A percentile compares a stretch with the other conserved stretches of the same genome.
Evolutionary conservation across 306 rosid genomes (phyloP).

Genomic region (Sphenostylis stenocarpa): DNA sequence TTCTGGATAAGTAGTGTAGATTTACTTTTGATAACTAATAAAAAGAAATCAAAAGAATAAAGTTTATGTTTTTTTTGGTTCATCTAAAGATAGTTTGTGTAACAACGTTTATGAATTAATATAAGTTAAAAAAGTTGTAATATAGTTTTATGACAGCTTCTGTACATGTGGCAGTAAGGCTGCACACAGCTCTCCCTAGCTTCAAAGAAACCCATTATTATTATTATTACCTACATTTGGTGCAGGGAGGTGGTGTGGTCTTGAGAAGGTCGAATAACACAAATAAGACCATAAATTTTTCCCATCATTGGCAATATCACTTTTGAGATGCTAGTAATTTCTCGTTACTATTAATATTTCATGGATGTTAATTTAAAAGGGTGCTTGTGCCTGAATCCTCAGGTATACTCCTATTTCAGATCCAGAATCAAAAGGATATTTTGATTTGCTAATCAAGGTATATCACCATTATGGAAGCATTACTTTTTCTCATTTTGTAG

Average conservation of each 20-base stretch:
- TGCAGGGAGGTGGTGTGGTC: constrained; percentile 7
- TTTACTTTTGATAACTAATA: not conserved
- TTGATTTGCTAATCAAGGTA: constrained; percentile 96
- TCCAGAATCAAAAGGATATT: constrained; percentile 85
- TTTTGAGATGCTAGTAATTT: constrained; percentile 2
- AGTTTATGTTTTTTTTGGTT: not conserved
- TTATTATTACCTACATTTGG: constrained; percentile 5
- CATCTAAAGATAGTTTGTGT: not conserved
- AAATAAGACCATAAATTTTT: not conserved
- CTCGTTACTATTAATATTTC: constrained; percentile 13
- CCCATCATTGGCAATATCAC: constrained; percentile 13
- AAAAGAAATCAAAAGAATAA: not conserved
- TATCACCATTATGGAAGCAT: constrained; percentile 15
- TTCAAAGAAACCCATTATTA: not conserved
- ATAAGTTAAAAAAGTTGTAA: not conserved
- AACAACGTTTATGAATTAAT: not conserved
- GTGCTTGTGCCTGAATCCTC: constrained; percentile 29
- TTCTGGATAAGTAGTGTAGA: not conserved
- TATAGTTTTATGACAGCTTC: not conserved
- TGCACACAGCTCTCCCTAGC: not conserved
- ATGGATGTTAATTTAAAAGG: constrained; percentile 20
- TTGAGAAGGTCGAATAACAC: not conserved
- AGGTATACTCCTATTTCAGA: constrained; percentile 99
- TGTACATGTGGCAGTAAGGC: not conserved
- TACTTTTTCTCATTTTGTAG: constrained; percentile 18